Percentiles rank a stretch among this genome's conserved stretches.
phyloP scores from a whole-genome alignment of 1,284 basidiomycete species.

The Tetrapyrgos nigripes region DNA sequence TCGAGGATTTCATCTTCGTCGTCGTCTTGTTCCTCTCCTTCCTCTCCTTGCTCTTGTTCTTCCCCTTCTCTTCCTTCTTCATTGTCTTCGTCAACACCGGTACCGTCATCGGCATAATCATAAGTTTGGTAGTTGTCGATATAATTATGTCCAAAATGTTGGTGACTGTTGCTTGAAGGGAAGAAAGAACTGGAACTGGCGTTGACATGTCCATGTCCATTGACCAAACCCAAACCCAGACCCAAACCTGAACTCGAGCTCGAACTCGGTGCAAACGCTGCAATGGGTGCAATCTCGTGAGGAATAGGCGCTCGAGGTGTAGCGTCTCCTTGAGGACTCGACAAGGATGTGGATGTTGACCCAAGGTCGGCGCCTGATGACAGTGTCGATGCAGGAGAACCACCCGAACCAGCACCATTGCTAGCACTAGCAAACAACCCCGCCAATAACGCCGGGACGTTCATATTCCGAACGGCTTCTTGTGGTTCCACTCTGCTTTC shows the following conservation, averaged over 20 bases:
- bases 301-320: slow-evolving; percentile 1
- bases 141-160: too few relatives aligned
- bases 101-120: not conserved
- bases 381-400: too few relatives aligned
- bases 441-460: not conserved
- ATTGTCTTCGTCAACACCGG: not conserved
- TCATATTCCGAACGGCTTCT: not conserved
- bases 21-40: slow-evolving; percentile 9
- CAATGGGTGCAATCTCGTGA: not conserved
- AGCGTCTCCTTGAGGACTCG: not conserved
- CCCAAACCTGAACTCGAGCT: not conserved
- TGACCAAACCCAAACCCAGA: not conserved
- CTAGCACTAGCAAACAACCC: not conserved
- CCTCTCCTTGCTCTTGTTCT: not conserved
- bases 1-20: slow-evolving; percentile 21
- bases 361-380: not conserved
- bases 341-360: not conserved
- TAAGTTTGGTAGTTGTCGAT: too few relatives aligned
- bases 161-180: too few relatives aligned
- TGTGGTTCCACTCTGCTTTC: not conserved
- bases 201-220: not conserved
- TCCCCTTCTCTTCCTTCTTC: not conserved
- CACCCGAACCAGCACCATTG: not conserved
- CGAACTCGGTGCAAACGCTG: not conserved
- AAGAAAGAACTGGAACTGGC: too few relatives aligned